Conservation (phyloP, 345 rosid species). For the Turnera subulata region DNA sequence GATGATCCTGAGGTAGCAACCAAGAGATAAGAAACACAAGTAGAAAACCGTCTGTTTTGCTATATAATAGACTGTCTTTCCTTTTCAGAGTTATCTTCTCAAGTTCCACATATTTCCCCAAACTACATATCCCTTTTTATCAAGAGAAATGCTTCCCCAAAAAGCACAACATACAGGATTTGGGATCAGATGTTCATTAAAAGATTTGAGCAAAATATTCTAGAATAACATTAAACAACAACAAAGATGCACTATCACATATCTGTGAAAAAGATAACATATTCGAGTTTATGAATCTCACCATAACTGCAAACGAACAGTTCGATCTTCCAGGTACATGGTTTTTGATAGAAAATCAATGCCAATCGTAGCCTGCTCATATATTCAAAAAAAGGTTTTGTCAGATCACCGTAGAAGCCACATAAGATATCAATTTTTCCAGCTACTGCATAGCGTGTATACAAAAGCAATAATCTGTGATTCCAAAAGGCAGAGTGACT, state of each 20-base stretch:
- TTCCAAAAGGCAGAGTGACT: no score
- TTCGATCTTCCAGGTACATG: constrained; percentile 24
- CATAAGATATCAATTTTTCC: no score
- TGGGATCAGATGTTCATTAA: no score
- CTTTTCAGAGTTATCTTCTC: background rate
- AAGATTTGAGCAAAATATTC: no score
- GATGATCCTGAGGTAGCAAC: no score
- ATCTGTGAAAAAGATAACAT: background rate
- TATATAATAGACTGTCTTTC: no score
- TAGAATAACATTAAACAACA: background rate
- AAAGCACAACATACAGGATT: no score
- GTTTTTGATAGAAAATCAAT: constrained; percentile 24
- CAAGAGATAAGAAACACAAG: no score
- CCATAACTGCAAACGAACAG: constrained; percentile 24
- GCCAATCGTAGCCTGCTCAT: constrained; percentile 21
- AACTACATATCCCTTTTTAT: background rate
- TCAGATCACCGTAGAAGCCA: background rate
- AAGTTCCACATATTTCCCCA: background rate
- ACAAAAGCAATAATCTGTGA: no score
- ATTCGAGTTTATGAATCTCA: constrained; percentile 6
- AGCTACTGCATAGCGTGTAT: no score
- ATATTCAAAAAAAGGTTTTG: background rate
- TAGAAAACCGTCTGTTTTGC: no score
- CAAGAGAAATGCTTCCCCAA: background rate
- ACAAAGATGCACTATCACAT: background rate